Percentiles rank a stretch among this genome's conserved stretches.
Conservation (phyloP, 495 filamentous ascomycete species). For the Penicilliopsis zonata region DNA sequence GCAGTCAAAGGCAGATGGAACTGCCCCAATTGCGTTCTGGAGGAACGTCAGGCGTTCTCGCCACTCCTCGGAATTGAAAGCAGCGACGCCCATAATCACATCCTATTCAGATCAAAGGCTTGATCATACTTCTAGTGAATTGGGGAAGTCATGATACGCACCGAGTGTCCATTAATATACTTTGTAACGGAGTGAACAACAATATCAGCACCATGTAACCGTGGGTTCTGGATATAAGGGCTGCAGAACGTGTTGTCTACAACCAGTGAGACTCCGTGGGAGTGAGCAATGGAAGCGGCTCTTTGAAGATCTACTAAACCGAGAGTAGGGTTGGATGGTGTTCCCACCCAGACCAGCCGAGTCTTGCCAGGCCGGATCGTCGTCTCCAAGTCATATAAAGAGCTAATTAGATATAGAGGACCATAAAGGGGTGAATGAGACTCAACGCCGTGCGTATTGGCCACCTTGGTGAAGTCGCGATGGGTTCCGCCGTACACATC, state of each 20-base stretch:
- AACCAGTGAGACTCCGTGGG: constrained; percentile 83
- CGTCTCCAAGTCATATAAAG: constrained; percentile 72
- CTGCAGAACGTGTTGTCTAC: constrained; percentile 98
- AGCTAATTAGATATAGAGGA: constrained; percentile 66
- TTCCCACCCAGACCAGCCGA: constrained; percentile 95
- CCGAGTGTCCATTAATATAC: constrained; percentile 94
- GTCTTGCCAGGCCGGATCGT: constrained; percentile 74
- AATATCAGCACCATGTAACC: constrained; percentile 91
- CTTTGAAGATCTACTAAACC: constrained; percentile 82
- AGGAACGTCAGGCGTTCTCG: constrained; percentile 74
- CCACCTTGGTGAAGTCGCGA: constrained; percentile 97
- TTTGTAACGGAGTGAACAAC: constrained; percentile 99
- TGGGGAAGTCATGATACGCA: constrained; percentile 13
- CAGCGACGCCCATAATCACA: constrained; percentile 94
- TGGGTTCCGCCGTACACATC: constrained; percentile 98
- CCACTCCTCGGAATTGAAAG: constrained; percentile 79
- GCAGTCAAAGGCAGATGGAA: constrained; percentile 90
- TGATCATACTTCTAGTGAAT: neutral
- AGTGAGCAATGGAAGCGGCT: constrained; percentile 70
- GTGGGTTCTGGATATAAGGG: constrained; percentile 91
- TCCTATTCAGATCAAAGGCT: too few species aligned
- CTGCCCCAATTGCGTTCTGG: constrained; percentile 93
- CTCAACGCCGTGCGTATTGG: constrained; percentile 87
- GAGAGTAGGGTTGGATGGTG: constrained; percentile 87
- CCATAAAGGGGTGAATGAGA: constrained; percentile 87